These are phyloP conservation scores for Neopestalotiopsis clavispora DNA, from an alignment of 2,329 filamentous ascomycete species.

Conservation along the genomic window DNA sequence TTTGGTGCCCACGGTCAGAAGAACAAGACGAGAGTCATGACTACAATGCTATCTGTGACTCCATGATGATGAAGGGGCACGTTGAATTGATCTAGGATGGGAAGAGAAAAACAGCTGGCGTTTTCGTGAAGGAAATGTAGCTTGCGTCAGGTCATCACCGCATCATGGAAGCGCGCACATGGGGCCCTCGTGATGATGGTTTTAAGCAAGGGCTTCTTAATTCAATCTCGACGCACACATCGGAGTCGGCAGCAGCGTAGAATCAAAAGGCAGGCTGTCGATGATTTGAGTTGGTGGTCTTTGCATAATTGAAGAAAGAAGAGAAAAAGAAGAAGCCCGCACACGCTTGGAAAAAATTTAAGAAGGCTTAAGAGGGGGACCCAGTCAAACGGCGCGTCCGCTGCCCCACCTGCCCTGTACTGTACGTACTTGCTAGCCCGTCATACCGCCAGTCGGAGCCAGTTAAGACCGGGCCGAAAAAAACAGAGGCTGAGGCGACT, in stretches of 20 bases:
- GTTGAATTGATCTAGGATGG: neutral
- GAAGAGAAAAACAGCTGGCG: neutral
- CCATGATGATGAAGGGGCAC: too few species aligned
- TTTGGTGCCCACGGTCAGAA: neutral
- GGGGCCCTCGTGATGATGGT: constrained; percentile 73
- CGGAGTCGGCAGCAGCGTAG: constrained; percentile 55
- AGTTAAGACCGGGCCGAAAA: neutral
- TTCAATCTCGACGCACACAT: constrained; percentile 63
- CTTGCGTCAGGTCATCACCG: constrained; percentile 72
- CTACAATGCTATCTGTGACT: too few species aligned
- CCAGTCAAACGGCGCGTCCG: neutral
- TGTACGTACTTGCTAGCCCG: too few species aligned
- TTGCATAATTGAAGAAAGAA: constrained; percentile 34
- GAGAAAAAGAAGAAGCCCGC: constrained; percentile 27
- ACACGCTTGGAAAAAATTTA: constrained; percentile 23
- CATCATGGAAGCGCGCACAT: constrained; percentile 63
- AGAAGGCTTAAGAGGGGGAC: neutral
- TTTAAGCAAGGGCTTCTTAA: constrained; percentile 63
- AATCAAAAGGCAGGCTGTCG: constrained; percentile 41
- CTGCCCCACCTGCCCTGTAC: neutral
- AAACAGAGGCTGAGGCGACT: neutral
- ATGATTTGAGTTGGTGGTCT: constrained; percentile 53
- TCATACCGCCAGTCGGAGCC: neutral
- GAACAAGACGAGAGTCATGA: neutral
- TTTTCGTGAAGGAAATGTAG: constrained; percentile 47